Evolutionary conservation across 768 basidiomycete genomes (phyloP), one percentile per base, ranked within the genome.

Genomic region (Leucosporidium creatinivorum): DNA sequence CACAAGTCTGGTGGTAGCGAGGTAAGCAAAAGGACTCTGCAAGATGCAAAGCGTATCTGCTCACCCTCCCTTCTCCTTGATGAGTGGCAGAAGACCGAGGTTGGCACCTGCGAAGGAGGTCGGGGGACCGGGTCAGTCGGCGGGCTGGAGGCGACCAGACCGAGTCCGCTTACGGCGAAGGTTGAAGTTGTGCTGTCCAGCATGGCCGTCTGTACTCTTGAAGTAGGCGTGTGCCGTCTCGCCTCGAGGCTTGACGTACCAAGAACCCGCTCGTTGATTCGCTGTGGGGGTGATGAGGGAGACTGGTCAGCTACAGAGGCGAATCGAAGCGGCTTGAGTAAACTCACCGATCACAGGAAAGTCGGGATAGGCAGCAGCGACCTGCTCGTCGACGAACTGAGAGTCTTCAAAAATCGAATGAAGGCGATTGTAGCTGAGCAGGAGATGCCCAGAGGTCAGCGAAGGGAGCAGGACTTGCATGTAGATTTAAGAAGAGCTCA

Each of bases 191-290:
- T 72, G 73, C 60, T 73, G 58, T 26, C 63, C 63, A 12, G 62
- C 61, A 21, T 77, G 74, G 0, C 75, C 74, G 47, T 76, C 74
- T 0, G 73, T 75, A 0, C 68, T 33, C 62, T 56, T 55, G 62
- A 66, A 63, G 36, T 60, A 61, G 39, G 33, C 31, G 36, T n/a
- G 44, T 19, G 60, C 47, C 73, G 82, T 74, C 75, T 86, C 86
- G 0, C 33, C 18, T 15, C 18, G 66, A 25, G 91, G 89, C 73
- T 91, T 83, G 9, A 87, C 85, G 77, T 96, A 97, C 93, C 93
- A 98, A 10, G 87, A 87, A 5, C 94, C 94, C 74, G 93, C 96
- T 28, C 94, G 85, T 75, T 93, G 83, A 77, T 98, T 98, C 4
- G 94, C 91, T 89, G 62, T 1, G 18, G 28, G 50, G 17, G 44